Conservation (phyloP, 257 asterid genomes). For the Nicotiana attenuata region DNA sequence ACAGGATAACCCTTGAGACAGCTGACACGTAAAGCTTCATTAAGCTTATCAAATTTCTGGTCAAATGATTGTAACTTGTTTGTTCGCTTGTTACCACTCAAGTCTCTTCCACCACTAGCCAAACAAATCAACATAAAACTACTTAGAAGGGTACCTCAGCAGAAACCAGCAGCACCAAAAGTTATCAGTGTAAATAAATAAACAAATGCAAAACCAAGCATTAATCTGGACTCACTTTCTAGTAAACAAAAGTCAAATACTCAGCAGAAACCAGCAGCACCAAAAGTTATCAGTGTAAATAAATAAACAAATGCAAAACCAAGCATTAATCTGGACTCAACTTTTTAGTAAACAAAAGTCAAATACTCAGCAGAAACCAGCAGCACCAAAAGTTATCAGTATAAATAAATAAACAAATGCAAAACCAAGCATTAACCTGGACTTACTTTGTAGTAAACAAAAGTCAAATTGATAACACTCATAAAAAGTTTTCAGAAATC, state of each 20-base stretch:
- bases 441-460: not conserved
- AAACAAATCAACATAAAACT: slow-evolving; percentile 23
- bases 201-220: not conserved
- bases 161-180: not conserved
- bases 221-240: not conserved
- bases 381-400: not conserved
- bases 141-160: not conserved
- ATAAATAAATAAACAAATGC: not conserved
- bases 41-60: slow-evolving; percentile 56
- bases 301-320: not conserved
- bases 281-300: not conserved
- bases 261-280: not conserved
- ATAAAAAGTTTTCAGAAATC: not conserved
- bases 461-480: not conserved
- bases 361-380: not conserved
- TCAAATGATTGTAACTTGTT: slow-evolving; percentile 73
- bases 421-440: not conserved
- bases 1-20: slow-evolving; percentile 86
- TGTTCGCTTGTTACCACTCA: slow-evolving; percentile 84
- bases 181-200: not conserved
- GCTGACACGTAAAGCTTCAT: slow-evolving; percentile 81
- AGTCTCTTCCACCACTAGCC: slow-evolving; percentile 89
- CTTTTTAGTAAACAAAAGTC: not conserved
- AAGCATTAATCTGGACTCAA: not conserved
- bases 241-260: too few species aligned